Conservation (phyloP, 2,329 filamentous ascomycete genomes). For the Didymella pinodella region DNA sequence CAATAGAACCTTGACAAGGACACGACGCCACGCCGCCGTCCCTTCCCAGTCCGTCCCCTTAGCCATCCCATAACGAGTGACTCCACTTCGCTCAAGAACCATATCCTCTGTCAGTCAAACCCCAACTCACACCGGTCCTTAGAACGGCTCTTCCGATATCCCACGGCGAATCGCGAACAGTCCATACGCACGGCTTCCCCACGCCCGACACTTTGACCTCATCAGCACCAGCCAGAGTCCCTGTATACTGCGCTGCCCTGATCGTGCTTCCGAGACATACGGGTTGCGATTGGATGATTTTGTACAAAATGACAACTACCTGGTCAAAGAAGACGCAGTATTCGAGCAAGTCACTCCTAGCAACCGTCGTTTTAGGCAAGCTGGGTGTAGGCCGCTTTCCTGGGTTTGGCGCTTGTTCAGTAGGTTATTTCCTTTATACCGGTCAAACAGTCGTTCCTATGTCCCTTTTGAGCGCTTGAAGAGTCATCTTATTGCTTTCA, state of each 20-base stretch:
- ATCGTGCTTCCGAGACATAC: neutral
- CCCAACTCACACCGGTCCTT: too few relatives aligned
- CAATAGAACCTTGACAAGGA: neutral
- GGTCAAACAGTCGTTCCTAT: too few relatives aligned
- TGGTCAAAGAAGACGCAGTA: neutral
- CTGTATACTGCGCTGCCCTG: neutral
- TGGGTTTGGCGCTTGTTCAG: too few relatives aligned
- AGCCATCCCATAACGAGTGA: neutral
- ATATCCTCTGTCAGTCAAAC: neutral
- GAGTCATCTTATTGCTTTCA: neutral
- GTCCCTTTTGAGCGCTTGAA: too few relatives aligned
- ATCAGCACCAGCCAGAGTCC: neutral
- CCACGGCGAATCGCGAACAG: neutral
- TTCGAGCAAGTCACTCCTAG: neutral
- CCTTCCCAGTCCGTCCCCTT: neutral
- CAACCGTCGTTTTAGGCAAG: too few relatives aligned
- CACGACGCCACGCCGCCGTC: neutral
- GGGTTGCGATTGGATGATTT: neutral
- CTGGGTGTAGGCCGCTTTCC: too few relatives aligned
- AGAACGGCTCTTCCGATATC: neutral
- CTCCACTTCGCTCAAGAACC: neutral
- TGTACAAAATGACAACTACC: neutral
- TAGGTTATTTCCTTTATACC: too few relatives aligned
- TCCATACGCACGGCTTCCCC: neutral
- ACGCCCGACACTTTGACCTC: neutral